Percentiles rank a stretch among this genome's conserved stretches.
Conservation (phyloP, 352 stramenopile species). For the Pythium rhizo-oryzae region DNA sequence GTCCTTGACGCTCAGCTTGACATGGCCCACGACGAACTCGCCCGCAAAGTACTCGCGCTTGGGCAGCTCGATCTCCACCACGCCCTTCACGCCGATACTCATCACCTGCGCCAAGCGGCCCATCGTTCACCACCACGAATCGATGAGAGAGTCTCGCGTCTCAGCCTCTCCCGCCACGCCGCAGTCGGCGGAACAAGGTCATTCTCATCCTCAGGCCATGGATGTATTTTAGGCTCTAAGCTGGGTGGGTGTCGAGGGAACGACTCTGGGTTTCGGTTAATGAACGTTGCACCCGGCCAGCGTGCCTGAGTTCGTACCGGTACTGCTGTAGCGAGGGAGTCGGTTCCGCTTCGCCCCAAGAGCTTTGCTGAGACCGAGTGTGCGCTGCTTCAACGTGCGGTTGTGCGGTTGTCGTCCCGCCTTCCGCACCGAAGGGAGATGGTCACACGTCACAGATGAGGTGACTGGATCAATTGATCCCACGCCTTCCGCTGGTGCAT, state of each 20-base stretch:
- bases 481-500: neutral
- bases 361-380: neutral
- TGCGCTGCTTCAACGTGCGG: neutral
- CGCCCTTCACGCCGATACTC: conserved; percentile 15
- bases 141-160: too few species aligned
- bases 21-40: conserved; percentile 15
- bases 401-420: neutral
- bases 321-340: too few species aligned
- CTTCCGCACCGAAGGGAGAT: neutral
- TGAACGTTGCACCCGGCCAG: too few species aligned
- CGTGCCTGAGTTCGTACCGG: too few species aligned
- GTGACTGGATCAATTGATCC: neutral
- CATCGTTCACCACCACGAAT: conserved; percentile 1
- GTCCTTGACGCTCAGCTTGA: conserved; percentile 8
- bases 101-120: conserved; percentile 22
- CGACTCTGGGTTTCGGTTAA: too few species aligned
- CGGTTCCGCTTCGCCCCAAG: too few species aligned
- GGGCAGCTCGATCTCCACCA: conserved; percentile 11
- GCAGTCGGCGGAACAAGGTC: too few species aligned
- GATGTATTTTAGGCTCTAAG: too few species aligned
- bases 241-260: too few species aligned
- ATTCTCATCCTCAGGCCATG: too few species aligned
- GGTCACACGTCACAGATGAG: conserved; percentile 12
- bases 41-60: conserved; percentile 21
- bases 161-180: too few species aligned